A percentile compares a stretch with the other conserved stretches of the same genome.
phyloP scores from a whole-genome alignment of 306 rosid genomes.

The Delonix regia region DNA sequence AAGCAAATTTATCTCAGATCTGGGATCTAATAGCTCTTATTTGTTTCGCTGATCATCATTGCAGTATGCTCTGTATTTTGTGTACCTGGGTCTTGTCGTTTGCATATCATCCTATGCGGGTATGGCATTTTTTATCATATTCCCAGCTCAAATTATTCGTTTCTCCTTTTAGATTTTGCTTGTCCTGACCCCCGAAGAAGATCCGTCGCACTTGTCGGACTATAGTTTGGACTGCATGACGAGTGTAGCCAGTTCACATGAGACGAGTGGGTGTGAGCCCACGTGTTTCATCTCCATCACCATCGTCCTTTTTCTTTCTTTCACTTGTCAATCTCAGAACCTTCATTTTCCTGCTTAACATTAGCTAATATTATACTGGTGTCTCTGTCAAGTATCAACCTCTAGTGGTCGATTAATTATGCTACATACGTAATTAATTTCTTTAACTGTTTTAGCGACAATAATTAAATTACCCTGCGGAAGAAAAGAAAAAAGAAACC shows the following conservation, averaged over 20 bases:
- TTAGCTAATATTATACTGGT: background rate
- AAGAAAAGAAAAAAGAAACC: background rate
- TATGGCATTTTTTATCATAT: constrained; percentile 30
- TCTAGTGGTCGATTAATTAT: background rate
- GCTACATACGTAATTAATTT: background rate
- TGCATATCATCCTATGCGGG: constrained; percentile 96
- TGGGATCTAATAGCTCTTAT: constrained; percentile 38
- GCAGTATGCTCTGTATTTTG: constrained; percentile 97
- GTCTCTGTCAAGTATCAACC: background rate
- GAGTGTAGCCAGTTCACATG: constrained; percentile 44
- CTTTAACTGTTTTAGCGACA: background rate
- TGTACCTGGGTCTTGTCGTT: constrained; percentile 89
- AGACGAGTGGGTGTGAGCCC: constrained; percentile 35
- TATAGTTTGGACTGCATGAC: constrained; percentile 30
- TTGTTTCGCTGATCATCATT: constrained; percentile 14
- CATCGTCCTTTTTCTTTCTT: constrained; percentile 33
- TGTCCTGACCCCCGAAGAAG: constrained; percentile 35
- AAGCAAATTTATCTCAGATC: constrained; percentile 50
- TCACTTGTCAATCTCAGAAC: constrained; percentile 41
- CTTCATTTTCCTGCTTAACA: constrained; percentile 27
- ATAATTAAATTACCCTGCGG: background rate
- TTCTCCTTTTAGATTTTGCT: background rate
- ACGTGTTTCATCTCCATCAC: constrained; percentile 41
- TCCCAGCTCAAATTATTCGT: background rate
- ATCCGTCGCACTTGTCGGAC: constrained; percentile 39